Conservation (phyloP, 805 yeast species). For the Candida multigemmis region DNA sequence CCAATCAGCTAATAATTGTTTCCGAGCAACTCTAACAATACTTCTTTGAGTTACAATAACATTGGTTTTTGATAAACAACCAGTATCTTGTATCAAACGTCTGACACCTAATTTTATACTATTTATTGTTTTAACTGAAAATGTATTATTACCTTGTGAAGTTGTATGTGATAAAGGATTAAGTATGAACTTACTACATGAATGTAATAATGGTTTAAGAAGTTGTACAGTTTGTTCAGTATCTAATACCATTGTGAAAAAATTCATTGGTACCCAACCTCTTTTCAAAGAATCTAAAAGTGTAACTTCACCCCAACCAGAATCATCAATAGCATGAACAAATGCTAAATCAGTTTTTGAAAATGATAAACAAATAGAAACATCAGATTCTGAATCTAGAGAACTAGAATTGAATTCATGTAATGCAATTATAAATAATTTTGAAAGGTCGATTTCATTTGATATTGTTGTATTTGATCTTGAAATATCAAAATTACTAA, state of each 20-base stretch:
- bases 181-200: constrained; percentile 58
- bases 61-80: constrained; percentile 67
- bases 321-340: constrained; percentile 68
- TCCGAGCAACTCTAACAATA: constrained; percentile 53
- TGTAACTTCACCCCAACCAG: constrained; percentile 88
- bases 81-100: constrained; percentile 52
- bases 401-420: constrained; percentile 52
- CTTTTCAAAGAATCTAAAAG: constrained; percentile 50
- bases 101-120: constrained; percentile 69
- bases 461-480: constrained; percentile 5
- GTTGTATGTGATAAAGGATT: constrained; percentile 49
- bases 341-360: constrained; percentile 63
- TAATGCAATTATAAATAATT: constrained; percentile 46
- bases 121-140: constrained; percentile 50
- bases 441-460: constrained; percentile 39
- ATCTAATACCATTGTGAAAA: constrained; percentile 44
- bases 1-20: constrained; percentile 72
- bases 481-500: no score
- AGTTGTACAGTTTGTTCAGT: constrained; percentile 27
- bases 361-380: constrained; percentile 67
- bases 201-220: constrained; percentile 43
- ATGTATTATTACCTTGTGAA: constrained; percentile 35
- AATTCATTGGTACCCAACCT: constrained; percentile 86
- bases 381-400: constrained; percentile 55
- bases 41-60: constrained; percentile 58